Conservation (phyloP, 2,329 filamentous ascomycete genomes). For the Pseudocercospora crystallina region DNA sequence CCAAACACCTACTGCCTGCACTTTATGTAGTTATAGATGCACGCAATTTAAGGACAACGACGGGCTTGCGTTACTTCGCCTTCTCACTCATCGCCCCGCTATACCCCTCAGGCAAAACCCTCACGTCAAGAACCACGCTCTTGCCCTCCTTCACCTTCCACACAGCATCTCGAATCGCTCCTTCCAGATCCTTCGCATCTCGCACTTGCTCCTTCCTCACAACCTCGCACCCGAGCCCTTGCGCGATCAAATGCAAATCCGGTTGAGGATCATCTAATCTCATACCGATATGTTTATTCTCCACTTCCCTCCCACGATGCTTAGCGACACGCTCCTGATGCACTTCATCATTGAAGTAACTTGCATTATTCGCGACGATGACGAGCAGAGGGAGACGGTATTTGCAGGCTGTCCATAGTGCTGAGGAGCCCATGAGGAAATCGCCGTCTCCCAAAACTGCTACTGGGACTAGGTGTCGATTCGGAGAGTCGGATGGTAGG, state of each 20-base stretch:
- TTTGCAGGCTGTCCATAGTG: slow-evolving; percentile 21
- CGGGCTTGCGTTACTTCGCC: slow-evolving; percentile 2
- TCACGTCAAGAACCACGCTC: slow-evolving; percentile 19
- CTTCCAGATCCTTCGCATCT: slow-evolving; percentile 2
- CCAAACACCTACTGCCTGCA: too few relatives aligned
- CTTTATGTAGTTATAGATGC: too few relatives aligned
- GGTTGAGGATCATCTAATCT: slow-evolving; percentile 19
- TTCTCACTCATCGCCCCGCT: slow-evolving; percentile 15
- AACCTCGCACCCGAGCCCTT: slow-evolving; percentile 15
- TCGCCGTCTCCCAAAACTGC: slow-evolving; percentile 20
- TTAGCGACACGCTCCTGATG: slow-evolving; percentile 22
- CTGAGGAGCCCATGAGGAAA: slow-evolving; percentile 20
- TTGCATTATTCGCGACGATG: slow-evolving; percentile 21
- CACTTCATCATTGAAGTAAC: slow-evolving; percentile 23
- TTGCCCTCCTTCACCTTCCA: slow-evolving; percentile 6
- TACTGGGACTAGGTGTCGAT: slow-evolving; percentile 3
- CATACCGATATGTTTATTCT: slow-evolving; percentile 23
- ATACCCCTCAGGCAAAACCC: slow-evolving; percentile 20
- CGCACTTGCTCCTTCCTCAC: slow-evolving; percentile 12
- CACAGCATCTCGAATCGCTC: slow-evolving; percentile 16
- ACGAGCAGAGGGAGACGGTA: slow-evolving; percentile 16
- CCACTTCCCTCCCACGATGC: slow-evolving; percentile 11
- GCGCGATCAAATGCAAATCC: slow-evolving; percentile 17
- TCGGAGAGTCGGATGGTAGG: neutral
- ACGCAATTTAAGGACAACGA: too few relatives aligned